phyloP scores from a whole-genome alignment of 208 protist species.

The Kentomonas sorsogonicus region DNA sequence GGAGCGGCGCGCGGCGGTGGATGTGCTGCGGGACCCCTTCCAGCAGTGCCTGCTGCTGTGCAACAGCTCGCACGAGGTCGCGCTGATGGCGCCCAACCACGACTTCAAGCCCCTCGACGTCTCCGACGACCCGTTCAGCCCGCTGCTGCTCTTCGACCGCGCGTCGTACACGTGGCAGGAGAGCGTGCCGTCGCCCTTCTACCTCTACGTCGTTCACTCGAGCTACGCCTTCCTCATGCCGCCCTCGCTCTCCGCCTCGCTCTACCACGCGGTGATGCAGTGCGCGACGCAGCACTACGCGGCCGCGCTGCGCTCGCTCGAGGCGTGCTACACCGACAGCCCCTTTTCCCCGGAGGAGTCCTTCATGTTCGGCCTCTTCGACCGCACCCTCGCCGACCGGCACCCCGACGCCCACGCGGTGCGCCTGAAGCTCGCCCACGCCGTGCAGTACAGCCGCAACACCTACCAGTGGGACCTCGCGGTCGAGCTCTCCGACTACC shows the following conservation, averaged over 20 bases:
- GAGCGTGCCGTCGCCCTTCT: constrained; percentile 77
- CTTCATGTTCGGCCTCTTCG: constrained; percentile 64
- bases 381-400: constrained; percentile 46
- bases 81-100: constrained; percentile 72
- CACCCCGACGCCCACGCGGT: constrained; percentile 83
- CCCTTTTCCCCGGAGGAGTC: constrained; percentile 48
- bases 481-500: constrained; percentile 72
- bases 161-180: constrained; percentile 68
- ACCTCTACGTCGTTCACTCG: constrained; percentile 84
- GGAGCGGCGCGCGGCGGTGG: constrained; percentile 12
- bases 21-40: constrained; percentile 35
- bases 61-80: constrained; percentile 54
- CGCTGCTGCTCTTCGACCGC: constrained; percentile 64
- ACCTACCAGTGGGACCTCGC: constrained; percentile 62
- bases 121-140: constrained; percentile 45
- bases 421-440: constrained; percentile 83
- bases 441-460: constrained; percentile 71
- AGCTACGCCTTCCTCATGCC: constrained; percentile 84
- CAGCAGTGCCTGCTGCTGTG: constrained; percentile 60
- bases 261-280: constrained; percentile 91
- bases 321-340: constrained; percentile 74
- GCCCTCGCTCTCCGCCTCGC: constrained; percentile 77
- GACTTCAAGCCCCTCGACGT: constrained; percentile 49
- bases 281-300: constrained; percentile 85
- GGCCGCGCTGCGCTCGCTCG: constrained; percentile 66